Evolutionary conservation across 345 rosid genomes (phyloP).

Genomic region (Eucalyptus regnans): DNA sequence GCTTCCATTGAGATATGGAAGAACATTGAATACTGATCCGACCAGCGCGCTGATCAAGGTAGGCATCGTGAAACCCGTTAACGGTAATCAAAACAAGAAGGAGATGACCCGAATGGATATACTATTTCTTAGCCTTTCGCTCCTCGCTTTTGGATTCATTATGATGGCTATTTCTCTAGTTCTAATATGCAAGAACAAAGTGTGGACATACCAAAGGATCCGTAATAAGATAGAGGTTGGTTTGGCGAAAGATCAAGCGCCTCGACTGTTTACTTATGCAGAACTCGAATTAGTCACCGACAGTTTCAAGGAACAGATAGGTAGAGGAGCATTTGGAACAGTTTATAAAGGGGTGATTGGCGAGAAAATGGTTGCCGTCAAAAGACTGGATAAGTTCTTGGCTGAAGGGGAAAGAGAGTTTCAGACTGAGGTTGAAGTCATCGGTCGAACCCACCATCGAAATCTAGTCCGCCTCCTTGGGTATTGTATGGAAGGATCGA

Average conservation of each 20-base stretch:
- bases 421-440: conserved; percentile 2
- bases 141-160: not conserved
- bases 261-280: not conserved
- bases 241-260: not conserved
- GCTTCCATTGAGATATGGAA: conserved; percentile 15
- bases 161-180: not conserved
- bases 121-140: not conserved
- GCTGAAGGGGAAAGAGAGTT: conserved; percentile 11
- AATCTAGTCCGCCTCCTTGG: conserved; percentile 10
- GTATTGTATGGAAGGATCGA: conserved; percentile 1
- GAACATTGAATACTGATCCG: not conserved
- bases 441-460: conserved; percentile 14
- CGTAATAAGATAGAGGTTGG: not conserved
- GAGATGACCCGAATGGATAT: not conserved
- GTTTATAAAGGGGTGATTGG: conserved; percentile 9
- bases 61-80: not conserved
- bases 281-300: not conserved
- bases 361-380: conserved; percentile 1
- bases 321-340: conserved; percentile 7
- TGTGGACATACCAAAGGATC: not conserved
- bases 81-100: not conserved
- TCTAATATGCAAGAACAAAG: not conserved
- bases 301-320: conserved; percentile 8
- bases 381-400: not conserved
- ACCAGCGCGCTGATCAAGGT: conserved; percentile 4